Evolutionary conservation across 1,284 basidiomycete species (phyloP), one percentile per base, ranked within the genome.

Genomic region (Trichosporon inkin): DNA sequence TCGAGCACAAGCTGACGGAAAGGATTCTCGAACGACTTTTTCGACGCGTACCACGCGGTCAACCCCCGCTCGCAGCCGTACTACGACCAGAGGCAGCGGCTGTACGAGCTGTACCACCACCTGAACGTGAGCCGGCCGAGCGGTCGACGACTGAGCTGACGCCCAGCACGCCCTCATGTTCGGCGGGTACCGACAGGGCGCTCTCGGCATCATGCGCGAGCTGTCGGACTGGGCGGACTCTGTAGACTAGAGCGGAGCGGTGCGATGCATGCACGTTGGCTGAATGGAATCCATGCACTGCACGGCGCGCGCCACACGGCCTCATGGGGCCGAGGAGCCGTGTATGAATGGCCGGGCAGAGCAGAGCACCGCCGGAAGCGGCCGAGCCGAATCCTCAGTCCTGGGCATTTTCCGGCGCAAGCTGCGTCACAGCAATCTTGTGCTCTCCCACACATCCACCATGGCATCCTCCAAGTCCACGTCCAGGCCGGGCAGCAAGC

Each of bases 61-160:
- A 80, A 84, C 41, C 88, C 88, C 0, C 87, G 86, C 69, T 82
- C 84, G 0, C 81, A 88, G 55, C 90, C 90, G 2, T 80, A 92
- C 69, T 90, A 91, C 69, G 82, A 83, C 22, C 78, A 88, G 54
- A 83, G 91, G 22, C 82, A 81, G 37, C 84, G 87, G 60, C 78
- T 92, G 28, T 93, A 93, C 70, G 86, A 92, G 76, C 78, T 92
- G 40, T 94, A 90, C 67, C 91, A 94, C 76, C 90, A 92, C 72
- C 79, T 93, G 63, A 94, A 93, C 52, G 76, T 77, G 58, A 60
- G 44, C 44, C n/a, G 22, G 71, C 65, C 14, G 5, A 10, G 13
- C 7, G n/a, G 17, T 20, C 10, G 19, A 1, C 14, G n/a, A 4
- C 6, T n/a, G 8, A 17, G 32, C 58, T 54, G 52, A 64, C 55